Percentiles rank a stretch among this genome's conserved stretches.
Conservation (phyloP, 2,329 filamentous ascomycete species). For the Cercospora sojina region DNA sequence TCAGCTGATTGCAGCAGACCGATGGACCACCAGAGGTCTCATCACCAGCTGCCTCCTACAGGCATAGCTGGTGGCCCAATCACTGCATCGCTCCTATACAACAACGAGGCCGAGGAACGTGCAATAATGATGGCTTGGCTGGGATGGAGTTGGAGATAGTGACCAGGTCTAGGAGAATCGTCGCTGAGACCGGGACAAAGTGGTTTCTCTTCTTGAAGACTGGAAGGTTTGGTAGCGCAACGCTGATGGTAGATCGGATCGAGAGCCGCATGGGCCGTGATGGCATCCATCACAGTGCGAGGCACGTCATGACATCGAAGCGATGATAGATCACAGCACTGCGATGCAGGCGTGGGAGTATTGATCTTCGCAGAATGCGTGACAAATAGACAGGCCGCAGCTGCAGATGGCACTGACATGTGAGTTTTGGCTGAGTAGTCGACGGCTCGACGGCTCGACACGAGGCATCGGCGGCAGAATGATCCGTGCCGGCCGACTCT, state of each 20-base stretch:
- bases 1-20: neutral
- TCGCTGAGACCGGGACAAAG: neutral
- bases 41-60: neutral
- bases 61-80: neutral
- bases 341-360: neutral
- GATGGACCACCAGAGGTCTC: neutral
- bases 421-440: neutral
- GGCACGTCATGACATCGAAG: neutral
- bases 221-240: neutral
- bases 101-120: neutral
- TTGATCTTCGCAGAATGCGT: neutral
- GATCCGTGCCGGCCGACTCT: neutral
- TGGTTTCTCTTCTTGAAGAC: neutral
- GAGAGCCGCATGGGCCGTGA: neutral
- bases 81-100: neutral
- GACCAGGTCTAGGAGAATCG: neutral
- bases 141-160: neutral
- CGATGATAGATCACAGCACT: neutral
- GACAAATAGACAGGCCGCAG: neutral
- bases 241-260: neutral
- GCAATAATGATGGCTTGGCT: neutral
- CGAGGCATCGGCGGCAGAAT: neutral
- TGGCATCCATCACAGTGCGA: neutral
- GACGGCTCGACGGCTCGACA: neutral
- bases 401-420: neutral